Conservation (phyloP, 2,329 filamentous ascomycete genomes). For the Verticillium zaregamsianum region DNA sequence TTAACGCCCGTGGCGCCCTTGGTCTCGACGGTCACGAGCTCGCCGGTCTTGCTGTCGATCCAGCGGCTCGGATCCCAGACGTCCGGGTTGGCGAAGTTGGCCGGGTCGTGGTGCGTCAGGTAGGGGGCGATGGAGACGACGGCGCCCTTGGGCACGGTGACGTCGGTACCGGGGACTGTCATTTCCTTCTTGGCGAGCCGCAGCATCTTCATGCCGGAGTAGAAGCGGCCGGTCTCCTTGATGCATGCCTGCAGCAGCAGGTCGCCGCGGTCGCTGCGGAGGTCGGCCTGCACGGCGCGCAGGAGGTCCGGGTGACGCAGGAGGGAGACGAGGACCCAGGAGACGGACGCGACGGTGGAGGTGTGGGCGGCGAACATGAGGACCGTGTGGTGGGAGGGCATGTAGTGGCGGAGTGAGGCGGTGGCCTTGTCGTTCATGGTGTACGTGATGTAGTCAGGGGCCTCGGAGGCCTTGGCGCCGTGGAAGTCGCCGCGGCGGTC, state of each 20-base stretch:
- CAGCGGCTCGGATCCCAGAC: constrained; percentile 14
- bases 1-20: not conserved
- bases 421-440: constrained; percentile 11
- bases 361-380: constrained; percentile 15
- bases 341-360: constrained; percentile 9
- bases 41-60: constrained; percentile 11
- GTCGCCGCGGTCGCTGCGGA: constrained; percentile 6
- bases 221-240: constrained; percentile 14
- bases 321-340: constrained; percentile 14
- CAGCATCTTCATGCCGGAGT: constrained; percentile 8
- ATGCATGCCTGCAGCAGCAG: constrained; percentile 14
- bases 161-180: constrained; percentile 1
- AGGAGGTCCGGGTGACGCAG: constrained; percentile 13
- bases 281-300: constrained; percentile 10
- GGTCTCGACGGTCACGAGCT: constrained; percentile 4
- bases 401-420: constrained; percentile 6
- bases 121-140: constrained; percentile 11
- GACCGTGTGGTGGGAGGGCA: constrained; percentile 11
- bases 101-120: constrained; percentile 11
- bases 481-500: constrained; percentile 5
- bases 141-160: constrained; percentile 8
- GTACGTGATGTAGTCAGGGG: constrained; percentile 15
- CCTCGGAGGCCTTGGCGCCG: not conserved
- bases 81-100: constrained; percentile 7
- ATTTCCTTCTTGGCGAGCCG: constrained; percentile 3